Conservation (phyloP, 106 monocot genomes). For the Iris macrosiphon region DNA sequence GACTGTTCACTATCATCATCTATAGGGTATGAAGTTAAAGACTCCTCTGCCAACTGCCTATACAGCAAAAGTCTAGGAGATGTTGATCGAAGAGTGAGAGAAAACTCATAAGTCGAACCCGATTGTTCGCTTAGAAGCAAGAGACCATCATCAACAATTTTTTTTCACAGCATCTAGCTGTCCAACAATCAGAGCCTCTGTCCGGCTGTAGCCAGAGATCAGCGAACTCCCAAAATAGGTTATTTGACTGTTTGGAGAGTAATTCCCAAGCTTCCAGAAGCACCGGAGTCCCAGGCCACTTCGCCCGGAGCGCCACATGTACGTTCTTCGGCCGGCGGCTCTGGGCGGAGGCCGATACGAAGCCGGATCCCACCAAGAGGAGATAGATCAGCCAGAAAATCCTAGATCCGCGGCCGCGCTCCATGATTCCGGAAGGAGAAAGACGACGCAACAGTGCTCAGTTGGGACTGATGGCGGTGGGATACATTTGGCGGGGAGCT, state of each 20-base stretch:
- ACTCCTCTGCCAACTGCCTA: conserved; percentile 76
- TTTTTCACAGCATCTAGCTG: conserved; percentile 64
- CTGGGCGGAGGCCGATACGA: conserved; percentile 1
- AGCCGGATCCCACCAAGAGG: background rate
- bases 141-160: conserved; percentile 47
- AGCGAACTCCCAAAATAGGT: conserved; percentile 72
- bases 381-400: conserved; percentile 6
- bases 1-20: conserved; percentile 13
- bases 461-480: too few species aligned
- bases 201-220: conserved; percentile 60
- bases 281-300: conserved; percentile 59
- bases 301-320: conserved; percentile 52
- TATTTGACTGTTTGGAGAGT: conserved; percentile 73
- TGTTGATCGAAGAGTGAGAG: conserved; percentile 67
- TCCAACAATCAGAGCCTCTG: conserved; percentile 41
- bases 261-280: conserved; percentile 72
- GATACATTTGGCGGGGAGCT: too few species aligned
- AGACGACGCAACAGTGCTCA: too few species aligned
- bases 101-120: conserved; percentile 68
- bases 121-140: conserved; percentile 58
- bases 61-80: conserved; percentile 80
- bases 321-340: conserved; percentile 49
- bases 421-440: too few species aligned
- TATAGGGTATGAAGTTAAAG: conserved; percentile 36
- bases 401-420: conserved; percentile 7